These are phyloP conservation scores for Geosmithia flava DNA, from an alignment of 2,329 filamentous ascomycete genomes.

Conservation along the genomic window DNA sequence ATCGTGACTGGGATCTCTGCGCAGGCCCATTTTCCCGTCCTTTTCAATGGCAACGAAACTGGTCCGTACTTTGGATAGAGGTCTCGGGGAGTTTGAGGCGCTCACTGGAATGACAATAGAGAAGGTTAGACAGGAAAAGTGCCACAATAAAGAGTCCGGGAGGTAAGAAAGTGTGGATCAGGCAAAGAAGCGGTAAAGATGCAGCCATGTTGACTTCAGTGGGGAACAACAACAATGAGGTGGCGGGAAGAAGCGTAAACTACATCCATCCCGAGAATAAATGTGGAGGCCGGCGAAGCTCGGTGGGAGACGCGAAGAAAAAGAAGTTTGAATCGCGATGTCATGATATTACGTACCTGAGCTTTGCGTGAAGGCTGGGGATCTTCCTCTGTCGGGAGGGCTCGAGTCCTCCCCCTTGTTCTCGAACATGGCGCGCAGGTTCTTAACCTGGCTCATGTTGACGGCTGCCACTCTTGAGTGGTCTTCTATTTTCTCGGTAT, in stretches of 20 bases:
- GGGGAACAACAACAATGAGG: not conserved
- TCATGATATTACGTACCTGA: slow-evolving; percentile 9
- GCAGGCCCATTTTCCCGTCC: slow-evolving; percentile 43
- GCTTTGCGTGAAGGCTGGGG: slow-evolving; percentile 24
- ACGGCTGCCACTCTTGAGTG: slow-evolving; percentile 10
- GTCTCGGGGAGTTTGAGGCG: slow-evolving; percentile 40
- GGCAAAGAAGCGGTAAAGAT: not conserved
- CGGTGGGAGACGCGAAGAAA: not conserved
- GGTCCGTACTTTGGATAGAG: slow-evolving; percentile 62
- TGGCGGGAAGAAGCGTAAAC: not conserved
- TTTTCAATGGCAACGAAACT: slow-evolving; percentile 65
- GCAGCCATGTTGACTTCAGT: not conserved
- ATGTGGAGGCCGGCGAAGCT: not conserved
- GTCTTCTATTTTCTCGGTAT: not conserved
- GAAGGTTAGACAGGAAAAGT: not conserved
- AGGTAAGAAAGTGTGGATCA: not conserved
- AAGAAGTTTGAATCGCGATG: not conserved
- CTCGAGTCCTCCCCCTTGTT: slow-evolving; percentile 49
- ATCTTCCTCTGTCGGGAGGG: slow-evolving; percentile 58
- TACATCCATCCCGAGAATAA: not conserved
- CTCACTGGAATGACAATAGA: not conserved
- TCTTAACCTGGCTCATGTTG: slow-evolving; percentile 57
- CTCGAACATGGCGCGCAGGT: slow-evolving; percentile 72
- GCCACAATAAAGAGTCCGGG: not conserved
- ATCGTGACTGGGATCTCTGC: slow-evolving; percentile 23